Percentiles rank a stretch among this genome's conserved stretches.
Conservation (phyloP, 495 filamentous ascomycete species). For the Oleoguttula mirabilis region DNA sequence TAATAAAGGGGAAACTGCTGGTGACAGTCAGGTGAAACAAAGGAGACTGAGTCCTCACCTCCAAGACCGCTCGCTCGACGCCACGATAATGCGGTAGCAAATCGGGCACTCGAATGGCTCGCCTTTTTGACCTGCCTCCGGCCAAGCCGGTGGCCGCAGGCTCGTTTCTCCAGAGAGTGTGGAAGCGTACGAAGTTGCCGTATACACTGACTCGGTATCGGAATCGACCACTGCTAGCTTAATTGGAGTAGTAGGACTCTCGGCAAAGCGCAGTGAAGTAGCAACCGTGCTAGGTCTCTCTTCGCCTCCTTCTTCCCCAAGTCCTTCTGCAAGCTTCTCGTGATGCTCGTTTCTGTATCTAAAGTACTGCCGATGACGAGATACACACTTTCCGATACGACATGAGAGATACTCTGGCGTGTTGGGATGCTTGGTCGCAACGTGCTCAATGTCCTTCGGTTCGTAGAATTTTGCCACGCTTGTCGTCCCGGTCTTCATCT, state of each 20-base stretch:
- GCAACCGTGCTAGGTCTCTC: neutral
- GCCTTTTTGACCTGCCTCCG: neutral
- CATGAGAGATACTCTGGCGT: neutral
- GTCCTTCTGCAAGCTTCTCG: neutral
- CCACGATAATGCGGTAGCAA: neutral
- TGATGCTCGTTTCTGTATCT: neutral
- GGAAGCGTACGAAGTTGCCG: neutral
- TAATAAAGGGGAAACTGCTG: too few species aligned
- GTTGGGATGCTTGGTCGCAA: neutral
- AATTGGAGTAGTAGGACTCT: neutral
- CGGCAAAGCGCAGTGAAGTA: neutral
- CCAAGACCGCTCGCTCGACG: neutral
- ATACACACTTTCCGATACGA: neutral
- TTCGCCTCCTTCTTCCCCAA: neutral
- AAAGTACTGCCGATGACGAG: neutral
- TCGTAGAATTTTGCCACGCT: neutral
- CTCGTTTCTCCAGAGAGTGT: neutral
- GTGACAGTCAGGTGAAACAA: too few species aligned
- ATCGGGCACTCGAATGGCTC: neutral
- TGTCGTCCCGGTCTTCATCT: neutral
- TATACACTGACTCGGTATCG: neutral
- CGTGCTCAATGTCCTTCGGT: neutral
- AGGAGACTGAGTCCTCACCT: neutral
- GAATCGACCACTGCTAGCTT: neutral
- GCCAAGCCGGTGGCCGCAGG: neutral